Base-by-base conservation (phyloP, 2,329 filamentous ascomycete species). In the Stenocarpella maydis region DNA sequence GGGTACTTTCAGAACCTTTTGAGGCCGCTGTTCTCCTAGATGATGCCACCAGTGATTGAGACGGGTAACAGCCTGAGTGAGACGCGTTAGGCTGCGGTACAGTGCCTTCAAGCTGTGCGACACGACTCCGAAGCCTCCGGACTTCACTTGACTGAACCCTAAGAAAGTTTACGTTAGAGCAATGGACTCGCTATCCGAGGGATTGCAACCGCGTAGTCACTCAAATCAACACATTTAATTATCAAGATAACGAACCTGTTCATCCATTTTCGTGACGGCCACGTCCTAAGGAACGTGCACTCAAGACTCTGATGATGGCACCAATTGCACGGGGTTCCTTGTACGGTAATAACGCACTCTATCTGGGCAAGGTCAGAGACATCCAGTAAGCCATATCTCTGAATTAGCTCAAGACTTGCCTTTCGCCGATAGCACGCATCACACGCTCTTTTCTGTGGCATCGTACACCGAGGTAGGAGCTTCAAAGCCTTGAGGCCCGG, bases 371-470 rank as follows among this genome's bases (percentile, higher is more conserved):
- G 12, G 3, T 2, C 10, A 6, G 19, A 3, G 10, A 2, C 14
- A n/a, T 61, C 2, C 4, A 47, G 28, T 37, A 26, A 58, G 15
- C 7, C 3, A 26, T 41, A 61, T 31, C 10, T 1, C 26, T 34
- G 19, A 2, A 17, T 24, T 12, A 1, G 17, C 26, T 47, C 17
- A 24, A 21, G 19, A 47, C n/a, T 21, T 47, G 47, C 58, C 14
- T 61, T 61, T 19, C 58, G 58, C 28, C 41, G 41, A 34, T 61
- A 61, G 26, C 58, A 61, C 6, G 12, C 58, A 34, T 61, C 58
- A 47, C 58, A 61, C 12, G 58, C 58, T 61, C 58, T 26, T 10
- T 61, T 61, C 26, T 19, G n/a, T 19, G 58, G 41, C 58, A 61
- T 61, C 41, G 19, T 24, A 10, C 41, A 15, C 4, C 15, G 37